Base-by-base conservation (phyloP, 441 rosid species). In the Mallotus repandus region DNA sequence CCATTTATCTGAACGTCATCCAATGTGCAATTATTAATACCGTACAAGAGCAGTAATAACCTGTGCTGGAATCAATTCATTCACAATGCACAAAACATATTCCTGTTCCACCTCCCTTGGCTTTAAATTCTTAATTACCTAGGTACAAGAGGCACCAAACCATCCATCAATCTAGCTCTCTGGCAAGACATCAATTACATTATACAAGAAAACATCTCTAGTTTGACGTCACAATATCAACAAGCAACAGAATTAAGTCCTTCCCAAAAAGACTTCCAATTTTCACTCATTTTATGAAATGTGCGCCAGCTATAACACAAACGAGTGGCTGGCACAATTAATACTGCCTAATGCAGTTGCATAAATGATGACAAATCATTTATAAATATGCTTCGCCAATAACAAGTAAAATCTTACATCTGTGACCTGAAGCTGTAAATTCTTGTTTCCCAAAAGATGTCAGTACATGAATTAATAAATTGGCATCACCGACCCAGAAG, bases 401-500 rank as follows among this genome's bases (percentile, higher is more conserved):
- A 76, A 46, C 73, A 1, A 43, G 41, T 22, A 9, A 45, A 19
- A 63, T 65, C 64, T 2, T 32, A 16, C 19, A 46, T 59, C 19
- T 32, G 46, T 16, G 14, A 59, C 48, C 55, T 56, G 32, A 70
- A 68, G 55, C 29, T 15, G 58, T 41, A 63, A 54, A 60, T 41
- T 55, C 22, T 70, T 35, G 48, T 11, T 53, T 3, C 9, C 35
- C 52, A 59, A 22, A 71, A 57, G 50, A 21, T 21, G 6, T 14
- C 32, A 48, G 19, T 67, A 68, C 62, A 75, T 46, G 9, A 46
- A 52, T n/a, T 50, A 32, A 22, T 22, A 32, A 61, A 38, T 25
- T 25, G 2, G 41, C 77, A 76, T 5, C 46, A 50, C 29, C 29
- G 49, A 22, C 38, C 35, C 58, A 38, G 71, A 55, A 70, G 68